Evolutionary conservation across 1,139 yeast genomes (phyloP), one percentile per base, ranked within the genome.

Genomic region (Suhomyces anneliseae): DNA sequence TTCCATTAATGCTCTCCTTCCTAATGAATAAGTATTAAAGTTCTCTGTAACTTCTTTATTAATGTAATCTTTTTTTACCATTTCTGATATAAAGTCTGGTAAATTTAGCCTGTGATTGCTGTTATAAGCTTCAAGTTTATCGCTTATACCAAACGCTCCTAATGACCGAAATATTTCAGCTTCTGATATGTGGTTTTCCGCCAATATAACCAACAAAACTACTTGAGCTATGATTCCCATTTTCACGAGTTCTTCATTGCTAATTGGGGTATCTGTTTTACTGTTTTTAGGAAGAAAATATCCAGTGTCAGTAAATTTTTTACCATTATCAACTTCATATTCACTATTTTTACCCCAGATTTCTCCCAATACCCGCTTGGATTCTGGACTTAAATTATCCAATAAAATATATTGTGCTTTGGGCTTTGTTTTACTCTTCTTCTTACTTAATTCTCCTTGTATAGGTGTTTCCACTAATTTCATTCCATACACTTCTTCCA

Each of bases 151-250:
- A 49, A 72, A 68, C 37, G 53, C 54, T 7, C 47, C 44, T 31
- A 74, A 52, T 5, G 50, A 45, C 7, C 51, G 54, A 1, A 62
- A 39, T 27, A 75, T 54, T 27, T 62, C 65, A 3, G 43, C 32
- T 49, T 71, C 76, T 9, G 61, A 54, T 3, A 70, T 43, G 49
- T 70, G 66, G 51, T 73, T 72, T 32, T 69, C 74, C 29, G 66
- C 57, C 11, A 73, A 52, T 1, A 74, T 59, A 8, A 74, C 50
- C n/a, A 69, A 39, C 9, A 67, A 48, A 12, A 72, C 45, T 4
- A 72, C 55, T 19, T 66, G 48, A 19, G 65, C 49, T 42, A 65
- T 49, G 1, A 72, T 38, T 7, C 76, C 78, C 1, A 57, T 51
- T 47, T 63, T 67, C 9, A 69, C 61, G 36, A 72, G 54, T 26